A percentile compares a stretch with the other conserved stretches of the same genome.
Conservation (phyloP, 768 basidiomycete genomes). For the Cystofilobasidium ferigula region DNA sequence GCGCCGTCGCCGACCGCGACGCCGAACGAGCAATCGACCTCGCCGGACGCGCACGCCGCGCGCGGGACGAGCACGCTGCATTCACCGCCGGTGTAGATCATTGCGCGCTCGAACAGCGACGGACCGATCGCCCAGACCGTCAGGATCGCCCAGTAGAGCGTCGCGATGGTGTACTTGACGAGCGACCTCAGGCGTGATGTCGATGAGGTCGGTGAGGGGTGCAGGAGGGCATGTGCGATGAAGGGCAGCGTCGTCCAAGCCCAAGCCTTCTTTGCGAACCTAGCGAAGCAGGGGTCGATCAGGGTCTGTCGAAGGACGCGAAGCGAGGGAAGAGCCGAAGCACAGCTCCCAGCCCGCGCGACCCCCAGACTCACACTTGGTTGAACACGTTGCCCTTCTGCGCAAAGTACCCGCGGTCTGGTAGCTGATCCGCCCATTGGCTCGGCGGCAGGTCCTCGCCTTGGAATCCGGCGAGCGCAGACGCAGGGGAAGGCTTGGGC, state of each 20-base stretch:
- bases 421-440: neutral
- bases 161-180: constrained; percentile 15
- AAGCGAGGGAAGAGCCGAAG: neutral
- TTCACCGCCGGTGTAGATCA: constrained; percentile 23
- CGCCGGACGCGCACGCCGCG: constrained; percentile 1
- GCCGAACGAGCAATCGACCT: constrained; percentile 15
- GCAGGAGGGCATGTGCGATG: constrained; percentile 9
- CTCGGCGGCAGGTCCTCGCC: neutral
- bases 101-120: constrained; percentile 16
- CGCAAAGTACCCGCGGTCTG: constrained; percentile 13
- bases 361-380: constrained; percentile 1
- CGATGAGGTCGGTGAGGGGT: neutral
- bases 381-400: constrained; percentile 21
- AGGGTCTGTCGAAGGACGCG: neutral
- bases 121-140: constrained; percentile 25
- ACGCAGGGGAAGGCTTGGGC: neutral
- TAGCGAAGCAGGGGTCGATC: neutral
- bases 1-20: neutral
- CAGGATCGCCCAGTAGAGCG: constrained; percentile 20
- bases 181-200: constrained; percentile 2
- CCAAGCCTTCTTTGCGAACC: constrained; percentile 26
- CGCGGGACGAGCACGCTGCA: constrained; percentile 16
- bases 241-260: constrained; percentile 21
- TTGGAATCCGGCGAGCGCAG: neutral
- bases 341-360: no score